Evolutionary conservation across 140 eudicot species (phyloP).

Genomic region (Cichorium intybus): DNA sequence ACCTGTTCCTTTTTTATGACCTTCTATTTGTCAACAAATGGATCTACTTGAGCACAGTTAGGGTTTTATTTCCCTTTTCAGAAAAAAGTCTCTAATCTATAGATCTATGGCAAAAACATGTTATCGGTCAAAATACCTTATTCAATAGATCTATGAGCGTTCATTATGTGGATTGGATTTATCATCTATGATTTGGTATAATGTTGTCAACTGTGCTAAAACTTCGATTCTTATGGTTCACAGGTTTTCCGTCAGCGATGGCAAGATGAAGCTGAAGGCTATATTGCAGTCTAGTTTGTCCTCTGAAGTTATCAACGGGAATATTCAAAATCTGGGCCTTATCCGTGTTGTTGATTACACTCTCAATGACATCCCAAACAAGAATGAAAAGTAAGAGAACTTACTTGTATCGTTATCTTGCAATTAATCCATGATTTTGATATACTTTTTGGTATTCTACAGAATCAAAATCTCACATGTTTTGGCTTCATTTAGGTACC

Average conservation of each 20-base stretch:
- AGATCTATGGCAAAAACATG: neutral
- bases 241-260: conserved; percentile 85
- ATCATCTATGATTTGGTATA: neutral
- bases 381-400: conserved; percentile 64
- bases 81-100: no score
- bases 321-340: conserved; percentile 80
- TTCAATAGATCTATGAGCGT: neutral
- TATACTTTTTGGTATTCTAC: neutral
- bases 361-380: conserved; percentile 81
- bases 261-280: conserved; percentile 77
- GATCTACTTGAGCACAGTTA: neutral
- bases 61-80: neutral
- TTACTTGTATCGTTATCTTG: neutral
- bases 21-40: neutral
- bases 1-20: neutral
- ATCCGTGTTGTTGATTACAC: conserved; percentile 73
- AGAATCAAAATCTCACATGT: neutral
- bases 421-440: neutral
- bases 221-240: neutral
- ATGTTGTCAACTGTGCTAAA: neutral
- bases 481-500: conserved; percentile 47
- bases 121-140: neutral
- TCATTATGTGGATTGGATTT: neutral
- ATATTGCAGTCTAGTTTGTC: conserved; percentile 61
- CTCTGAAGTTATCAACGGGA: conserved; percentile 72